Evolutionary conservation across 2,329 filamentous ascomycete genomes (phyloP).

Genomic region (Colletotrichum endophyticum): DNA sequence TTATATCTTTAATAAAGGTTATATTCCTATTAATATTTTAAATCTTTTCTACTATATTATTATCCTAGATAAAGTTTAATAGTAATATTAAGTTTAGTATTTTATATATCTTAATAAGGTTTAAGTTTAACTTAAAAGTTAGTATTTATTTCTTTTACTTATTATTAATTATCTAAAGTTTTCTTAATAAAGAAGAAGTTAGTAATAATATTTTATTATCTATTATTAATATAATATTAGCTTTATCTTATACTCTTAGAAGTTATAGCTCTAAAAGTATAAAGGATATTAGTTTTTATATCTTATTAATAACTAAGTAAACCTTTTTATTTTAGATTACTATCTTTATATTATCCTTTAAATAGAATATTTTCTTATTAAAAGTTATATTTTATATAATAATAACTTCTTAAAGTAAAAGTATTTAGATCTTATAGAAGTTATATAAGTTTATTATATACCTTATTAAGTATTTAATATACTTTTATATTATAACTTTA

Average conservation of each 20-base stretch:
- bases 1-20: too few species aligned
- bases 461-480: not conserved
- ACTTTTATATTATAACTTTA: not conserved
- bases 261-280: fast-evolving
- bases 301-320: too few species aligned
- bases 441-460: not conserved
- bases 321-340: too few species aligned
- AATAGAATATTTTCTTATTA: not conserved
- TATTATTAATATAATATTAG: too few species aligned
- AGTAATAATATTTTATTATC: too few species aligned
- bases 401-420: too few species aligned
- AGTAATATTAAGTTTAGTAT: not conserved
- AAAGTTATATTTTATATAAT: not conserved
- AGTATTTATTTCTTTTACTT: not conserved
- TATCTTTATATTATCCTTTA: too few species aligned
- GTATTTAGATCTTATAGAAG: too few species aligned
- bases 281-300: too few species aligned
- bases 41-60: not conserved
- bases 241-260: too few species aligned
- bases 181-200: too few species aligned
- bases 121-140: not conserved
- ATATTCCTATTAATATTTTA: not conserved
- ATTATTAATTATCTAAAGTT: too few species aligned
- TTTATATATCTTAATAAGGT: not conserved
- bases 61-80: not conserved